These are phyloP conservation scores for Macrophomina tecta DNA, from an alignment of 2,329 filamentous ascomycete species.

Conservation along the genomic window DNA sequence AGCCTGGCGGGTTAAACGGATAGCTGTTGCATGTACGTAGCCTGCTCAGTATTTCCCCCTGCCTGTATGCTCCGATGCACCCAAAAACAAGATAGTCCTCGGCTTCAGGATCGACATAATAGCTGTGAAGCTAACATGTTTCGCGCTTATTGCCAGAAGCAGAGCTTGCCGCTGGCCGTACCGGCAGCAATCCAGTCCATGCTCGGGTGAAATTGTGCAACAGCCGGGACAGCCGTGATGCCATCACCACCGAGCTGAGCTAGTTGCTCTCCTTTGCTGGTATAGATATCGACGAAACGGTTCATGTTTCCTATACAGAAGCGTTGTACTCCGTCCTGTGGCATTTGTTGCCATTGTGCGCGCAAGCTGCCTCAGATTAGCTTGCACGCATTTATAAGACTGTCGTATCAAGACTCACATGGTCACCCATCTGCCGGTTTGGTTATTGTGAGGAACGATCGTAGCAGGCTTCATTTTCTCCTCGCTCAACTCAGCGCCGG, in stretches of 20 bases:
- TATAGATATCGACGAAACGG: conserved; percentile 91
- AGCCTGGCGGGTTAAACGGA: no score
- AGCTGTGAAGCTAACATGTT: not conserved
- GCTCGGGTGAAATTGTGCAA: conserved; percentile 86
- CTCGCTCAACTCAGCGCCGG: conserved; percentile 63
- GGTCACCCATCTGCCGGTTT: conserved; percentile 93
- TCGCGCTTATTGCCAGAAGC: conserved; percentile 75
- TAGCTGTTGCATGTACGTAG: no score
- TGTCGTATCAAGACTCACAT: conserved; percentile 60
- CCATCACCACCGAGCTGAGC: conserved; percentile 87
- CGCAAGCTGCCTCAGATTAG: conserved; percentile 52
- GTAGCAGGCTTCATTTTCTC: conserved; percentile 72
- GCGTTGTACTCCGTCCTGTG: conserved; percentile 79
- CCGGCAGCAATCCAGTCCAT: conserved; percentile 92
- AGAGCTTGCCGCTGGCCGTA: conserved; percentile 89
- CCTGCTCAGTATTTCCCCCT: no score
- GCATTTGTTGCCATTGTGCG: conserved; percentile 87
- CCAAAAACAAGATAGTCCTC: no score
- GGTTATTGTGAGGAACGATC: conserved; percentile 85
- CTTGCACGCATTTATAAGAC: not conserved
- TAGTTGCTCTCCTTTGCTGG: conserved; percentile 80
- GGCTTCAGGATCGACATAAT: not conserved
- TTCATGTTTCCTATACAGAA: conserved; percentile 98
- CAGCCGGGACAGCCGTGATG: conserved; percentile 93
- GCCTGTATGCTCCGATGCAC: no score